These are phyloP conservation scores for Fusarium sublunatum DNA, from an alignment of 2,329 filamentous ascomycete genomes.

Conservation along the genomic window DNA sequence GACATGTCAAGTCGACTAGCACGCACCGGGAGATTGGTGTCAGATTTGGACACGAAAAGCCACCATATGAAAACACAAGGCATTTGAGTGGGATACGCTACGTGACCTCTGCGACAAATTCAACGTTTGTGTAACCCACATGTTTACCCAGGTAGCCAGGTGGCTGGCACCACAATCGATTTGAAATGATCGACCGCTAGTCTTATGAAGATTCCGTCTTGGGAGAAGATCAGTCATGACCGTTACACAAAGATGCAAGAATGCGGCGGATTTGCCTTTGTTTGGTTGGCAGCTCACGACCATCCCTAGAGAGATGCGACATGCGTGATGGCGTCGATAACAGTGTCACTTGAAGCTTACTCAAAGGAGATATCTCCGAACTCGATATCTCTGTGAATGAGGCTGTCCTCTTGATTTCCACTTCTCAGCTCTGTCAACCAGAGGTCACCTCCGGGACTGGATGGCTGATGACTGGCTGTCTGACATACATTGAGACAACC, in stretches of 20 bases:
- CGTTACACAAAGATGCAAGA: neutral
- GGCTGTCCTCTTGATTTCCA: neutral
- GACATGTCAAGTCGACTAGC: constrained; percentile 25
- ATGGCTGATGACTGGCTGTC: constrained; percentile 1
- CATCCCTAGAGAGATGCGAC: neutral
- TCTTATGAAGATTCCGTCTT: constrained; percentile 1
- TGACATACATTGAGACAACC: constrained; percentile 1
- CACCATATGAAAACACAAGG: neutral
- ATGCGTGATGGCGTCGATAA: neutral
- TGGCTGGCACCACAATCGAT: constrained; percentile 17
- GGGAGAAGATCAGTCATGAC: neutral
- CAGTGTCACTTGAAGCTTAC: neutral
- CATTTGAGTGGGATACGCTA: neutral
- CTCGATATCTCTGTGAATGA: neutral
- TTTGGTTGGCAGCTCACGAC: neutral
- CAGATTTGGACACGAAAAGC: neutral
- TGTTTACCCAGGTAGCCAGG: constrained; percentile 2
- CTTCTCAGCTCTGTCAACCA: neutral
- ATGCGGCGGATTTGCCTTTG: constrained; percentile 1
- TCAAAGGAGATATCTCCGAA: neutral
- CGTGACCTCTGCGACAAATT: constrained; percentile 1
- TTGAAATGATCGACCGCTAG: constrained; percentile 19
- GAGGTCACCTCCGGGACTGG: neutral
- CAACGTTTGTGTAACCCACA: neutral
- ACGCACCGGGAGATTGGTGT: neutral